Conservation (phyloP, 805 yeast genomes). For the Phaffomyces thermotolerans region DNA sequence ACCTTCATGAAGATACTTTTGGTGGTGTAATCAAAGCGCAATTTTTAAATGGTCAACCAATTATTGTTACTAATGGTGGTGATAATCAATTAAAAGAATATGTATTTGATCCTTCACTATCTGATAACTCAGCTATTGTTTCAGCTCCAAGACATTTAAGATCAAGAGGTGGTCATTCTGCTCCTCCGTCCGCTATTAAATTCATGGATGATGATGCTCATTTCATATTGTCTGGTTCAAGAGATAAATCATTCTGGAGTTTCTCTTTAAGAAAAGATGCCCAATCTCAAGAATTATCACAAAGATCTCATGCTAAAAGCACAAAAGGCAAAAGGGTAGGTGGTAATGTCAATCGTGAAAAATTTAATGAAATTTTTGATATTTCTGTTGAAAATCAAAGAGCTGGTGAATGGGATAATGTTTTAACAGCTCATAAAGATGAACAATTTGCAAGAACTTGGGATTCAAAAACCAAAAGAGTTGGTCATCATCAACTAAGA, state of each 20-base stretch:
- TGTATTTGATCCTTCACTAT: constrained; percentile 87
- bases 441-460: constrained; percentile 85
- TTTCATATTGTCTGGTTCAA: constrained; percentile 76
- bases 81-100: constrained; percentile 85
- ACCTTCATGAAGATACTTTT: constrained; percentile 60
- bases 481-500: constrained; percentile 63
- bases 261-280: constrained; percentile 94
- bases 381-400: constrained; percentile 69
- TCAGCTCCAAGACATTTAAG: constrained; percentile 89
- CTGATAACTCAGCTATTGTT: constrained; percentile 47
- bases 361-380: constrained; percentile 67
- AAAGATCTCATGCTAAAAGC: constrained; percentile 43
- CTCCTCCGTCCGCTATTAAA: constrained; percentile 69
- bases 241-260: constrained; percentile 82
- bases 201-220: constrained; percentile 83
- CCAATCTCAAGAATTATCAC: constrained; percentile 90
- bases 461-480: constrained; percentile 71
- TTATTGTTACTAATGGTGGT: constrained; percentile 81
- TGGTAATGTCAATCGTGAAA: constrained; percentile 55
- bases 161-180: constrained; percentile 96
- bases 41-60: constrained; percentile 87
- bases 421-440: constrained; percentile 81
- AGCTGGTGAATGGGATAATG: constrained; percentile 89
- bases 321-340: constrained; percentile 43
- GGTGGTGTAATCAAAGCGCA: constrained; percentile 74